Evolutionary conservation across 139 green algal species (phyloP).

Genomic region (Chlamydomonas applanata): DNA sequence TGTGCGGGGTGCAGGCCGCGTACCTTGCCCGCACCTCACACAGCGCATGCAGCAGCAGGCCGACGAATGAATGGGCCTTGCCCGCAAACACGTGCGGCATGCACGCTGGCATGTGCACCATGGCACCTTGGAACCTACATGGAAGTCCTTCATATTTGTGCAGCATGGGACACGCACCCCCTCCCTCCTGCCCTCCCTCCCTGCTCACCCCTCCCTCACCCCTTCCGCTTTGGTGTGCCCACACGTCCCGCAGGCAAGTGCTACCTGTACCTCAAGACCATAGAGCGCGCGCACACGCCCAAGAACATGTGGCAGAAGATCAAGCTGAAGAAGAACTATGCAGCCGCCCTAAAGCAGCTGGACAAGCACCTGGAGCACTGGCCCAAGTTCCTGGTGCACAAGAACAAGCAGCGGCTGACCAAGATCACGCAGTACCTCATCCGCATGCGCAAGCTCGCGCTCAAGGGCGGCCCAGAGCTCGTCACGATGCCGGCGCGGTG

Average conservation of each 20-base stretch:
- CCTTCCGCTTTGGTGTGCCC: too few species aligned
- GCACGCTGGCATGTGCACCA: too few species aligned
- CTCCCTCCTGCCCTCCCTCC: too few species aligned
- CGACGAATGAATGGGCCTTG: not conserved
- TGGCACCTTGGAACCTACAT: too few species aligned
- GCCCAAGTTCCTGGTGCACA: slow-evolving; percentile 98
- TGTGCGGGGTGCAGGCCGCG: not conserved
- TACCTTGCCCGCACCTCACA: too few species aligned
- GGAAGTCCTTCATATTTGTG: too few species aligned
- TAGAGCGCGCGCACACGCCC: slow-evolving; percentile 94
- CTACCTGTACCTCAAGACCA: slow-evolving; percentile 98
- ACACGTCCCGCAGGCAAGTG: slow-evolving; percentile 56
- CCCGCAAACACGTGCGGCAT: not conserved
- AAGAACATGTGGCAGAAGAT: slow-evolving; percentile 95
- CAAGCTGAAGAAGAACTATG: slow-evolving; percentile 85
- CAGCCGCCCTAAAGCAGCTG: slow-evolving; percentile 78
- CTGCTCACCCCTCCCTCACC: too few species aligned
- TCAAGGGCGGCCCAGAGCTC: slow-evolving; percentile 79
- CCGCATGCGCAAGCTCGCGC: slow-evolving; percentile 86
- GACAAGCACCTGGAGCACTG: slow-evolving; percentile 86
- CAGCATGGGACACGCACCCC: not conserved
- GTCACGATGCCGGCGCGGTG: slow-evolving; percentile 81
- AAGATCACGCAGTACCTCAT: slow-evolving; percentile 99
- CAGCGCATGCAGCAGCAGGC: not conserved
- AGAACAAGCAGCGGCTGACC: slow-evolving; percentile 99